Evolutionary conservation across 139 green algal genomes (phyloP).

Genomic region (Coccomyxa sp.): DNA sequence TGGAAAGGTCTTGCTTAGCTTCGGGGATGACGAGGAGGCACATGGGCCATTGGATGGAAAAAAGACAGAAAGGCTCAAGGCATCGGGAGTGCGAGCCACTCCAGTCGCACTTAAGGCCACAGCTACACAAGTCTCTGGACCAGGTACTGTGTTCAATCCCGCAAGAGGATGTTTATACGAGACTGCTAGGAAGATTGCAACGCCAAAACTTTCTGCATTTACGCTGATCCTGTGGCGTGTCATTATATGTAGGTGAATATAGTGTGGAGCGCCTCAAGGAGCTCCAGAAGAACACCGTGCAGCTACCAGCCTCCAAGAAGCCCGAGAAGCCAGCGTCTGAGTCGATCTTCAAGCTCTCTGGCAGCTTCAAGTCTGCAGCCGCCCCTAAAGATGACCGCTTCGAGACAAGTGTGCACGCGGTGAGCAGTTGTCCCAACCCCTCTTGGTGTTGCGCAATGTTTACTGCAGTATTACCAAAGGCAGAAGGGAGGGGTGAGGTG

Average conservation of each 20-base stretch:
- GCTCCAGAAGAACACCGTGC: slow-evolving; percentile 46
- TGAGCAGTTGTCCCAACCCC: neutral
- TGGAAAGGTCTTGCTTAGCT: slow-evolving; percentile 7
- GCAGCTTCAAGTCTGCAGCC: slow-evolving; percentile 61
- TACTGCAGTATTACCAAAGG: neutral
- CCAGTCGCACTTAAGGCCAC: neutral
- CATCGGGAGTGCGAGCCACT: neutral
- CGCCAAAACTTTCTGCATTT: too few species aligned
- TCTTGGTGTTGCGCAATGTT: neutral
- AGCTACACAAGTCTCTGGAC: neutral
- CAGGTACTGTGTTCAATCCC: neutral
- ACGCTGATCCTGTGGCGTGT: neutral
- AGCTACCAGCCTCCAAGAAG: slow-evolving; percentile 17
- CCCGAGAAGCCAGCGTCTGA: neutral
- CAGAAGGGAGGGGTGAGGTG: too few species aligned
- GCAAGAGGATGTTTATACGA: neutral
- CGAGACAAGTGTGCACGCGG: neutral
- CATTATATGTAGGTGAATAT: slow-evolving; percentile 54
- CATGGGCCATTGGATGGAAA: neutral
- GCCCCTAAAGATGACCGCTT: slow-evolving; percentile 48
- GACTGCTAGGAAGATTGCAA: neutral
- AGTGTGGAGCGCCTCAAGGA: slow-evolving; percentile 49
- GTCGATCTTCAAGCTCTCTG: slow-evolving; percentile 60
- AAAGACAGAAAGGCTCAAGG: neutral
- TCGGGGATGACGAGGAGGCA: slow-evolving; percentile 15